These are phyloP conservation scores for Tinospora cordifolia DNA, from an alignment of 164 flowering plant species.

Conservation along the genomic window DNA sequence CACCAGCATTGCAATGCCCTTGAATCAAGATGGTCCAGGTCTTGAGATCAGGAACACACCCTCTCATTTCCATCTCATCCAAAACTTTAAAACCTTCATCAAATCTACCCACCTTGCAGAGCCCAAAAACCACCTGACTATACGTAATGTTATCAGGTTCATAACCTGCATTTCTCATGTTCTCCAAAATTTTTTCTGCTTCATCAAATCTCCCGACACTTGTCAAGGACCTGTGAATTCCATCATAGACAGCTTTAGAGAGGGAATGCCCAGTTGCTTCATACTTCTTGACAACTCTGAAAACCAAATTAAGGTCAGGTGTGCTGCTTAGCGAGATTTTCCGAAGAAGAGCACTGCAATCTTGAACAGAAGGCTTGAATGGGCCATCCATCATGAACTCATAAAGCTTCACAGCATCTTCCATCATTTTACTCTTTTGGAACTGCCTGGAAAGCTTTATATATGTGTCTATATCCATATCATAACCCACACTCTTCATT, in stretches of 20 bases:
- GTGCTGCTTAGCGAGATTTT: slow-evolving; percentile 24
- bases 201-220: slow-evolving; percentile 66
- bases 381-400: slow-evolving; percentile 92
- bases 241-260: slow-evolving; percentile 66
- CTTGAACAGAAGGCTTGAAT: slow-evolving; percentile 51
- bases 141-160: slow-evolving; percentile 77
- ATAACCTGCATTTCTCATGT: slow-evolving; percentile 64
- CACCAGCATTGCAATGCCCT: slow-evolving; percentile 59
- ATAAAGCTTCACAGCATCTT: slow-evolving; percentile 74
- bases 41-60: slow-evolving; percentile 78
- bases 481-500: slow-evolving; percentile 61
- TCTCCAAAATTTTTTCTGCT: slow-evolving; percentile 53
- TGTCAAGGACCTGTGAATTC: slow-evolving; percentile 67
- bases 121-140: slow-evolving; percentile 75
- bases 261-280: slow-evolving; percentile 48
- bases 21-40: slow-evolving; percentile 91
- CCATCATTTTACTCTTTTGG: slow-evolving; percentile 56
- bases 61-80: slow-evolving; percentile 66
- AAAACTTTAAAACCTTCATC: slow-evolving; percentile 62
- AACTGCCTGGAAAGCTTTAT: slow-evolving; percentile 63
- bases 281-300: slow-evolving; percentile 54
- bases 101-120: slow-evolving; percentile 55
- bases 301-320: slow-evolving; percentile 55
- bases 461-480: slow-evolving; percentile 73
- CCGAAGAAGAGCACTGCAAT: slow-evolving; percentile 49